These are phyloP conservation scores for Coemansia sp. DNA, from an alignment of 371 early-diverging fungal species.

Conservation along the genomic window DNA sequence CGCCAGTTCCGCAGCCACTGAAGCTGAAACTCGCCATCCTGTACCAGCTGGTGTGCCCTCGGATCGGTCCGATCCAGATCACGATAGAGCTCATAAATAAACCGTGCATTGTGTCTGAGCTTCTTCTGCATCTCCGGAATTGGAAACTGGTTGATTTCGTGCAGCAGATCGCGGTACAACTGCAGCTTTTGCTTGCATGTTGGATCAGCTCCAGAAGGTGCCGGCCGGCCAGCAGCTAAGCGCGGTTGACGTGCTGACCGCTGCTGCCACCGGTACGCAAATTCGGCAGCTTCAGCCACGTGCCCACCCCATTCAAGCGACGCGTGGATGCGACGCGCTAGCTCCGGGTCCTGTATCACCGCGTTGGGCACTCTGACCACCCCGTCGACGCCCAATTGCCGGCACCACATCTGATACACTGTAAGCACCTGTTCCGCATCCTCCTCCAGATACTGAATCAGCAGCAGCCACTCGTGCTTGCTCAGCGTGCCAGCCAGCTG, in stretches of 20 bases:
- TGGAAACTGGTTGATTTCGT: constrained; percentile 21
- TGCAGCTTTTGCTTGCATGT: not conserved
- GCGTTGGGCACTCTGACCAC: constrained; percentile 1
- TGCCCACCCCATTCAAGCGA: not conserved
- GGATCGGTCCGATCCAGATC: constrained; percentile 17
- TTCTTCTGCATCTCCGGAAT: constrained; percentile 28
- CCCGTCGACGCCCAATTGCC: constrained; percentile 4
- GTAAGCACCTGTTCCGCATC: not conserved
- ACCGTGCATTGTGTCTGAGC: constrained; percentile 46
- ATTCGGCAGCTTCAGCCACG: not conserved
- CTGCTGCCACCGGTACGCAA: not conserved
- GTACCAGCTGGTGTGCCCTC: constrained; percentile 3
- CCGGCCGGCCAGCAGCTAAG: too few species aligned
- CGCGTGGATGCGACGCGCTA: not conserved
- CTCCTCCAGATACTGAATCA: not conserved
- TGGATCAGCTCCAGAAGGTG: too few species aligned
- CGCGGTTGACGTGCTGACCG: too few species aligned
- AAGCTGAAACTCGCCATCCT: constrained; percentile 20
- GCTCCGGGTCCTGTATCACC: not conserved
- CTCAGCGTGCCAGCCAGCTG: not conserved
- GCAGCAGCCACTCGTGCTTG: not conserved
- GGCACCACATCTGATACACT: constrained; percentile 1
- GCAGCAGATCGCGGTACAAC: constrained; percentile 26
- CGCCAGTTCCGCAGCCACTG: constrained; percentile 31
- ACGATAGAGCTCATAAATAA: constrained; percentile 49